A percentile compares a stretch with the other conserved stretches of the same genome.
Evolutionary conservation across 192 early-diverging fungal genomes (phyloP).

Genomic region (Umbelopsis isabellina): DNA sequence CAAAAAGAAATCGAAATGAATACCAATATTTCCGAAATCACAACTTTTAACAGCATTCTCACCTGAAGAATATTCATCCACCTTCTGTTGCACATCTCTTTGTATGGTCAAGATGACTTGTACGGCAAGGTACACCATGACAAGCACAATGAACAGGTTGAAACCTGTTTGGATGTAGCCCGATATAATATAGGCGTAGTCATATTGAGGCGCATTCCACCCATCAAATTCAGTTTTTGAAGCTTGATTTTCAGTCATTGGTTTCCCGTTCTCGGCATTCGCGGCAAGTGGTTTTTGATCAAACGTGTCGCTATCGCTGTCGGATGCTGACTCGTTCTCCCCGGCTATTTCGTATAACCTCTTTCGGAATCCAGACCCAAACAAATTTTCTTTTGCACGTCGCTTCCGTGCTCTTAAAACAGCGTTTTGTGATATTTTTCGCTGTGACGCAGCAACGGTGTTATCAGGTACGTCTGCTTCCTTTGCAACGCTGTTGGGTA

Average conservation of each 20-base stretch:
- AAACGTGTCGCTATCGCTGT: background rate
- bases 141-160: constrained; percentile 3
- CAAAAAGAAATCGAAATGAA: background rate
- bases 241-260: too few species aligned
- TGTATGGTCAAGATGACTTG: constrained; percentile 72
- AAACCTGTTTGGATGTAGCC: constrained; percentile 11
- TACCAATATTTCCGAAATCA: background rate
- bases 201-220: background rate
- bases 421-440: background rate
- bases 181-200: constrained; percentile 10
- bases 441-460: background rate
- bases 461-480: background rate
- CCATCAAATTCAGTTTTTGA: background rate
- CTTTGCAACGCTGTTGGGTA: background rate
- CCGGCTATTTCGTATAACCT: constrained; percentile 6
- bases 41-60: background rate
- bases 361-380: constrained; percentile 7
- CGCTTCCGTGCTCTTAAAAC: constrained; percentile 13
- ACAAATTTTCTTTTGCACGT: constrained; percentile 4
- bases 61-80: constrained; percentile 61
- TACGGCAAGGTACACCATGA: background rate
- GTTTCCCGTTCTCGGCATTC: too few species aligned
- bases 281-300: background rate
- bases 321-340: background rate
- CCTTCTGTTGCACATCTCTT: constrained; percentile 71